Evolutionary conservation across 2,329 filamentous ascomycete species (phyloP).

Genomic region (Coniochaeta prunicola): DNA sequence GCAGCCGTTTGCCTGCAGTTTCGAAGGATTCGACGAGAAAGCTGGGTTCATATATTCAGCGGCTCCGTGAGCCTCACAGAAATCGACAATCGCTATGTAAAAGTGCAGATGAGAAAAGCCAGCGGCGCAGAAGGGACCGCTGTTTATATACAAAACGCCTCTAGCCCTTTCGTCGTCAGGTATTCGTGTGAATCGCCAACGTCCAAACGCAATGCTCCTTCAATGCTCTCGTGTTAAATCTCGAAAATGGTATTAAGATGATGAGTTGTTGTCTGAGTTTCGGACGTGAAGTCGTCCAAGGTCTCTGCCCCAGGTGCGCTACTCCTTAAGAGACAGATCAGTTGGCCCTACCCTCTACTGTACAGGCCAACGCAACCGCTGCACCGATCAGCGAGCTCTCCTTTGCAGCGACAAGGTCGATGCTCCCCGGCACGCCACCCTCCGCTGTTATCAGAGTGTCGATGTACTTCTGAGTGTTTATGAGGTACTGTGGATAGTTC

Average conservation of each 20-base stretch:
- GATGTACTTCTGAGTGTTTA: slow-evolving; percentile 55
- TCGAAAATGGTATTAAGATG: not conserved
- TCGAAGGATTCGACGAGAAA: not conserved
- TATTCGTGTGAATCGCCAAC: not conserved
- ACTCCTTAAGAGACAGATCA: not conserved
- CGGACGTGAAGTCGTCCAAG: not conserved
- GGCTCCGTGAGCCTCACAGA: not conserved
- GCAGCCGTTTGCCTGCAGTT: not conserved
- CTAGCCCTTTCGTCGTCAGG: not conserved
- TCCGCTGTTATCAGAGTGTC: slow-evolving; percentile 46
- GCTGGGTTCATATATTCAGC: not conserved
- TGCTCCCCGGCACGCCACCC: slow-evolving; percentile 27
- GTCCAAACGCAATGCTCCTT: not conserved
- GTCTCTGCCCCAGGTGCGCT: too few species aligned
- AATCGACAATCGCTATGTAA: not conserved
- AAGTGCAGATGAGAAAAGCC: not conserved
- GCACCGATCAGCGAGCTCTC: slow-evolving; percentile 72
- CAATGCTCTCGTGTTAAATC: not conserved
- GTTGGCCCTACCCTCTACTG: slow-evolving; percentile 14
- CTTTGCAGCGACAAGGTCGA: slow-evolving; percentile 60
- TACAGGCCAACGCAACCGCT: slow-evolving; percentile 58
- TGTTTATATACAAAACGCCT: not conserved
- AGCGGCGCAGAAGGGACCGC: not conserved
- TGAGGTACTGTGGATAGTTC: slow-evolving; percentile 63
- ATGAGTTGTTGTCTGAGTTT: not conserved